Conservation (phyloP, 2,329 filamentous ascomycete genomes). For the Pleochaeta shiraiana region DNA sequence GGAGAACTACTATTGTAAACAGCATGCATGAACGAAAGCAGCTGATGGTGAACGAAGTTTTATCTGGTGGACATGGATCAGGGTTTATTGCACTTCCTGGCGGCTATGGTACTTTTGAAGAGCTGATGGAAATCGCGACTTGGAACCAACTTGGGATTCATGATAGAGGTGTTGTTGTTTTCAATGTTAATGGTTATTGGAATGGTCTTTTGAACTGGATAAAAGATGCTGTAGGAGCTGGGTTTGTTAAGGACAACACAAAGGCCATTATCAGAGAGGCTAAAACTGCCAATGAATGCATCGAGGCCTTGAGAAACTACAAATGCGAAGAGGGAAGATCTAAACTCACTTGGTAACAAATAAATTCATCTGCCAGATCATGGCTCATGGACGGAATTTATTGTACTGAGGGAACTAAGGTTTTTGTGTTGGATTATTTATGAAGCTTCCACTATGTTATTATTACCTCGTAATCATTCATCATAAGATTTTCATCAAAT, state of each 20-base stretch:
- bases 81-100: slow-evolving; percentile 80
- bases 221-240: slow-evolving; percentile 46
- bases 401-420: too few species aligned
- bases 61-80: slow-evolving; percentile 57
- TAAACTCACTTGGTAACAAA: slow-evolving; percentile 71
- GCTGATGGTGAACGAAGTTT: slow-evolving; percentile 77
- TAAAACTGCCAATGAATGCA: slow-evolving; percentile 45
- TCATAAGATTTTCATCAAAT: too few species aligned
- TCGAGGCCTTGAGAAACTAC: slow-evolving; percentile 51
- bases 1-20: slow-evolving; percentile 65
- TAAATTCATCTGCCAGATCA: too few species aligned
- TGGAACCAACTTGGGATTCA: slow-evolving; percentile 98
- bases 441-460: too few species aligned
- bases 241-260: slow-evolving; percentile 54
- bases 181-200: slow-evolving; percentile 85
- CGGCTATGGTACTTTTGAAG: slow-evolving; percentile 89
- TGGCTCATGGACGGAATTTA: too few species aligned
- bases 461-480: too few species aligned
- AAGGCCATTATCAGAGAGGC: slow-evolving; percentile 61
- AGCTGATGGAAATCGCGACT: slow-evolving; percentile 74
- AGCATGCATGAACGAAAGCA: slow-evolving; percentile 97
- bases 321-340: slow-evolving; percentile 52
- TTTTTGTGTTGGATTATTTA: too few species aligned
- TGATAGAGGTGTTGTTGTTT: slow-evolving; percentile 50
- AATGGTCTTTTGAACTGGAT: slow-evolving; percentile 74